Percentiles rank a stretch among this genome's conserved stretches.
These are phyloP conservation scores for Labyrinthula sp. DNA, from an alignment of 352 stramenopile species.

Conservation along the genomic window DNA sequence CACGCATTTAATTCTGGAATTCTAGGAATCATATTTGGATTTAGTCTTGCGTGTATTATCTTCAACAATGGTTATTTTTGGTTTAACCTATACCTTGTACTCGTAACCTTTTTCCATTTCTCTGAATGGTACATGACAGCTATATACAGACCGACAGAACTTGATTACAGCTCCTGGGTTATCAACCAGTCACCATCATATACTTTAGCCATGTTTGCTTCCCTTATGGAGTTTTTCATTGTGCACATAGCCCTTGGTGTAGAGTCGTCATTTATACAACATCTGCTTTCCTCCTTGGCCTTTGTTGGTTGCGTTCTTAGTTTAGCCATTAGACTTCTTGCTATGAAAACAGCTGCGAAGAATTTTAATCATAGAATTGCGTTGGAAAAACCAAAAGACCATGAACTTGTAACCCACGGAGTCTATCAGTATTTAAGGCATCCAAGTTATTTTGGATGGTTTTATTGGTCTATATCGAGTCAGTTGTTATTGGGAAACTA, in stretches of 20 bases:
- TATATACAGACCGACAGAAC: no score
- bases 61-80: no score
- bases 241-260: constrained; percentile 38
- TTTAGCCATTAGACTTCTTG: constrained; percentile 59
- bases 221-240: constrained; percentile 65
- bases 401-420: constrained; percentile 70
- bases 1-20: no score
- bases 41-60: no score
- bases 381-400: constrained; percentile 65
- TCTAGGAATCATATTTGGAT: no score
- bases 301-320: constrained; percentile 53
- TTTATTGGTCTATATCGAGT: constrained; percentile 78
- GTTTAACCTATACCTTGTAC: no score
- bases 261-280: no score
- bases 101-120: no score
- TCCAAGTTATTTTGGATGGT: constrained; percentile 84
- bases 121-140: no score
- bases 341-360: constrained; percentile 69
- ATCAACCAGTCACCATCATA: constrained; percentile 70
- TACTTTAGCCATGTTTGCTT: constrained; percentile 53
- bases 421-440: constrained; percentile 72
- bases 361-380: constrained; percentile 90
- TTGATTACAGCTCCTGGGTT: no score
- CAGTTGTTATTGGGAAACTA: constrained; percentile 75
- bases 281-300: no score